Evolutionary conservation across 306 rosid genomes (phyloP).

Genomic region (Myrica gale): DNA sequence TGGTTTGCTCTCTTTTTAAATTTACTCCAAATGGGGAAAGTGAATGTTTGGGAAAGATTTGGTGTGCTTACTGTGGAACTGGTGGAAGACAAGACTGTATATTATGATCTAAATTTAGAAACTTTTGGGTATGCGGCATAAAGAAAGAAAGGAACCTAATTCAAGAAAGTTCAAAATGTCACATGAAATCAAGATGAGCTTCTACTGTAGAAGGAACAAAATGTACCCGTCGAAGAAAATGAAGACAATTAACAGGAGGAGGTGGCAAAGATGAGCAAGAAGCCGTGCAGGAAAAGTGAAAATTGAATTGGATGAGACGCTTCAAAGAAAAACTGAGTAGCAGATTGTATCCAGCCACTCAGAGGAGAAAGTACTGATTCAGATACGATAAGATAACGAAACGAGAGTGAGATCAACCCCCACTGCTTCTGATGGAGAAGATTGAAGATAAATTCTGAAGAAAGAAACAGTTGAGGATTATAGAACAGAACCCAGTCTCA

Average conservation of each 20-base stretch:
- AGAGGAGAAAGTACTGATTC: conserved; percentile 23
- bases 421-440: conserved; percentile 18
- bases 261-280: neutral
- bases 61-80: conserved; percentile 46
- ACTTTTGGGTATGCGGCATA: conserved; percentile 24
- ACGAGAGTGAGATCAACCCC: conserved; percentile 20
- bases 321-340: neutral
- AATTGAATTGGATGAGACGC: conserved; percentile 14
- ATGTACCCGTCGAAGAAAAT: neutral
- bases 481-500: conserved; percentile 13
- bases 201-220: conserved; percentile 9
- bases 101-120: conserved; percentile 52
- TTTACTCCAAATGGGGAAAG: conserved; percentile 73
- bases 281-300: neutral
- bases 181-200: conserved; percentile 41
- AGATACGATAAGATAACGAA: neutral
- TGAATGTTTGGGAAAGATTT: conserved; percentile 45
- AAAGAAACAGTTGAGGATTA: neutral
- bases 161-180: conserved; percentile 30
- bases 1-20: conserved; percentile 32
- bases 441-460: conserved; percentile 12
- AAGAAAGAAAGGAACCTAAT: conserved; percentile 29
- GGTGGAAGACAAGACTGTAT: conserved; percentile 60
- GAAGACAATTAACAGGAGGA: neutral
- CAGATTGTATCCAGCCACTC: conserved; percentile 17